Evolutionary conservation across 257 asterid species (phyloP).

Genomic region (Cynanchum wilfordii): DNA sequence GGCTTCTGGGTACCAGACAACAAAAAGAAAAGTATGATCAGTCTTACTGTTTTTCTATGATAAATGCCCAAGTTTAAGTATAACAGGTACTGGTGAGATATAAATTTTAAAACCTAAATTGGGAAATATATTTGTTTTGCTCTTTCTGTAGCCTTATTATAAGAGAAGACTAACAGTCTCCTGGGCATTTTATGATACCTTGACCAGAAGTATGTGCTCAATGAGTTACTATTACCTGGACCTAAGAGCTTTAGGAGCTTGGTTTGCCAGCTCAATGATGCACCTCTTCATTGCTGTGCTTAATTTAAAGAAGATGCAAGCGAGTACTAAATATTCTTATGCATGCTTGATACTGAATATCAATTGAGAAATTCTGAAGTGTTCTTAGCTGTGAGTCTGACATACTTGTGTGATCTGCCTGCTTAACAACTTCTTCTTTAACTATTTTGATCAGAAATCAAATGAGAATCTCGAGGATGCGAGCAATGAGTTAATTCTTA

Average conservation of each 20-base stretch:
- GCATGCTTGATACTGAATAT: neutral
- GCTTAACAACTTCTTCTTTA: neutral
- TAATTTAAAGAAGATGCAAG: neutral
- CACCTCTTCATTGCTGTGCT: neutral
- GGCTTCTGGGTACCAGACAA: too few relatives aligned
- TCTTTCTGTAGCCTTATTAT: neutral
- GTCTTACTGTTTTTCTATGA: neutral
- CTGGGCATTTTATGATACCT: neutral
- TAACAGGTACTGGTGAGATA: neutral
- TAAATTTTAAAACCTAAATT: neutral
- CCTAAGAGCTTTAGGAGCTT: neutral
- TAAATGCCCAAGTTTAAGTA: neutral
- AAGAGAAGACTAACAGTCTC: neutral
- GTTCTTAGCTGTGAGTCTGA: neutral
- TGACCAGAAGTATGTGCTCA: too few relatives aligned
- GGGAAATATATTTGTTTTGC: neutral
- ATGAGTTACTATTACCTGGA: neutral
- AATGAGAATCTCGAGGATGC: slow-evolving; percentile 88
- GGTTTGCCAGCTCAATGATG: neutral
- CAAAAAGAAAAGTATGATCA: neutral
- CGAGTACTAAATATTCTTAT: neutral
- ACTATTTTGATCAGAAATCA: slow-evolving; percentile 47
- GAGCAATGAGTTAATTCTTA: slow-evolving; percentile 80
- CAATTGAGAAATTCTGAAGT: neutral
- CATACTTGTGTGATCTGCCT: neutral